Percentiles rank a stretch among this genome's conserved stretches.
Evolutionary conservation across 148 eudicot genomes (phyloP).

Genomic region (Dysphania ambrosioides): DNA sequence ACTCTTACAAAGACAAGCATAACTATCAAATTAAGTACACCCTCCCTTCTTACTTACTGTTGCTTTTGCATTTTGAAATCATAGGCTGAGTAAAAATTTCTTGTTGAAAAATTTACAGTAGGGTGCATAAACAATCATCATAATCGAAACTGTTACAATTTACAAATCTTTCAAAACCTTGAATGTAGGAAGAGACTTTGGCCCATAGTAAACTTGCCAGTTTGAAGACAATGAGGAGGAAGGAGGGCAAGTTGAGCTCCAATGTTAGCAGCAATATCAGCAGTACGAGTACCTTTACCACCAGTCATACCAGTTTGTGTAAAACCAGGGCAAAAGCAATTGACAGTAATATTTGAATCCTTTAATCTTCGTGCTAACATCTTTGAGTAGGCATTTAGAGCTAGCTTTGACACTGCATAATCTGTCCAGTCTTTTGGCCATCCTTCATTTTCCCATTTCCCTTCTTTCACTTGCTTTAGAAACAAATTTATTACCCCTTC

Average conservation of each 20-base stretch:
- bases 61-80: too few species aligned
- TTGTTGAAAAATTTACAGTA: too few species aligned
- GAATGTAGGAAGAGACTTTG: constrained; percentile 34
- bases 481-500: constrained; percentile 45
- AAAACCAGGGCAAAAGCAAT: constrained; percentile 87
- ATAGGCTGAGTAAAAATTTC: too few species aligned
- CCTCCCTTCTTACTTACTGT: too few species aligned
- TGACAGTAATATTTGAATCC: constrained; percentile 46
- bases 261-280: constrained; percentile 56
- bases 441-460: constrained; percentile 60
- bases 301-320: constrained; percentile 88
- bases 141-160: not conserved
- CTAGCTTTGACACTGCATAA: constrained; percentile 81
- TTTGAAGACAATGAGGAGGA: constrained; percentile 44
- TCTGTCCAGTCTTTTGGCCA: constrained; percentile 95
- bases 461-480: constrained; percentile 49
- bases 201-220: constrained; percentile 60
- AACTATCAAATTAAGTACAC: too few species aligned
- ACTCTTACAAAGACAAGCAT: too few species aligned
- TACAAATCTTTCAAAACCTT: constrained; percentile 37
- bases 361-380: constrained; percentile 53
- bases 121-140: too few species aligned
- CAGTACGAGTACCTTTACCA: constrained; percentile 62
- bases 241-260: constrained; percentile 54
- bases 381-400: constrained; percentile 70